A percentile compares a stretch with the other conserved stretches of the same genome.
These are phyloP conservation scores for Aspergillus novofumigatus DNA, from an alignment of 2,329 filamentous ascomycete species.

Conservation along the genomic window DNA sequence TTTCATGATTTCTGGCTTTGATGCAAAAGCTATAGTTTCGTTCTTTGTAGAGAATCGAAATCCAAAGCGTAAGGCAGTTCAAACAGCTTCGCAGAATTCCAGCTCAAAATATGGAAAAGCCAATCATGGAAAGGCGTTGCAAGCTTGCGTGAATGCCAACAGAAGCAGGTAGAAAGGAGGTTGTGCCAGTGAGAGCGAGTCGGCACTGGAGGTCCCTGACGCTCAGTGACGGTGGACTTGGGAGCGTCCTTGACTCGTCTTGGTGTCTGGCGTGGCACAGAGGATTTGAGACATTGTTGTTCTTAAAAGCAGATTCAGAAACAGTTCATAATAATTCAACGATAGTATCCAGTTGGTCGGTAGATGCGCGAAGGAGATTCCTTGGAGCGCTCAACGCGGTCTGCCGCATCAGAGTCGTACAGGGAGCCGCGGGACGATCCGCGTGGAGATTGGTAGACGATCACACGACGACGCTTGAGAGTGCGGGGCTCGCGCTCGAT, in stretches of 20 bases:
- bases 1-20: background rate
- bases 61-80: background rate
- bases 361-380: conserved; percentile 26
- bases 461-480: conserved; percentile 26
- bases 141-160: background rate
- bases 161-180: background rate
- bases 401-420: conserved; percentile 31
- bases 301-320: background rate
- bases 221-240: background rate
- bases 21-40: background rate
- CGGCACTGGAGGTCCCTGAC: background rate
- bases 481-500: conserved; percentile 26
- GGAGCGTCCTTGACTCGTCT: background rate
- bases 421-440: conserved; percentile 34
- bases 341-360: conserved; percentile 28
- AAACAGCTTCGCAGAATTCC: background rate
- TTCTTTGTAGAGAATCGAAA: background rate
- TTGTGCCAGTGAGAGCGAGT: background rate
- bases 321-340: conserved; percentile 13
- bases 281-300: background rate
- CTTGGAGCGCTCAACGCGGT: conserved; percentile 31
- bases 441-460: conserved; percentile 33
- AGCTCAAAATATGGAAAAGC: background rate
- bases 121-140: background rate
- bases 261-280: background rate